These are phyloP conservation scores for Erodium trifolium DNA, from an alignment of 441 rosid genomes.

Conservation along the genomic window DNA sequence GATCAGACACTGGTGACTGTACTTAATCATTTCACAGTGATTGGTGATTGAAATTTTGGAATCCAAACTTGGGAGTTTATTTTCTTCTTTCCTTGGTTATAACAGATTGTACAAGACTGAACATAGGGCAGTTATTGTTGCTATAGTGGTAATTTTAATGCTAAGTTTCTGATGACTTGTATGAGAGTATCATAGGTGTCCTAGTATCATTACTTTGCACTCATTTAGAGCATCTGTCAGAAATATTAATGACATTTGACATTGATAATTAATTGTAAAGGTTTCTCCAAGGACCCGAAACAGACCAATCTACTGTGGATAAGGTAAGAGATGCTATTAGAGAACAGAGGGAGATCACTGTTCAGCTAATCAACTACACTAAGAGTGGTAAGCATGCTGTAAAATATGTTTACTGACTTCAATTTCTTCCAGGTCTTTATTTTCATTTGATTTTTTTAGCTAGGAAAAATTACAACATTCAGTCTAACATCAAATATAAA, in stretches of 20 bases:
- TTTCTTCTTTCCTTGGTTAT: too few relatives aligned
- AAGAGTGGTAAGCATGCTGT: slow-evolving; percentile 58
- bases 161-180: neutral
- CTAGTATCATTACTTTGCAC: neutral
- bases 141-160: neutral
- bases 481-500: neutral
- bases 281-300: slow-evolving; percentile 98
- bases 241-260: neutral
- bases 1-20: neutral
- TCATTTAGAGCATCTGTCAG: neutral
- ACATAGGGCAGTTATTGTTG: neutral
- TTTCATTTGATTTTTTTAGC: neutral
- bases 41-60: neutral
- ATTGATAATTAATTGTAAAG: slow-evolving; percentile 27
- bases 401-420: neutral
- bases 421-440: neutral
- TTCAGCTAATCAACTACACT: slow-evolving; percentile 91
- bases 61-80: neutral
- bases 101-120: neutral
- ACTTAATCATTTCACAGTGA: neutral
- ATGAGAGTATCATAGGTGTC: neutral
- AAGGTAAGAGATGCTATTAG: slow-evolving; percentile 85
- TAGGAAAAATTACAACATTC: neutral
- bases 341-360: slow-evolving; percentile 82
- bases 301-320: slow-evolving; percentile 84